Evolutionary conservation across 441 rosid species (phyloP), one percentile per base, ranked within the genome.

Genomic region (Aquilaria agallochum): DNA sequence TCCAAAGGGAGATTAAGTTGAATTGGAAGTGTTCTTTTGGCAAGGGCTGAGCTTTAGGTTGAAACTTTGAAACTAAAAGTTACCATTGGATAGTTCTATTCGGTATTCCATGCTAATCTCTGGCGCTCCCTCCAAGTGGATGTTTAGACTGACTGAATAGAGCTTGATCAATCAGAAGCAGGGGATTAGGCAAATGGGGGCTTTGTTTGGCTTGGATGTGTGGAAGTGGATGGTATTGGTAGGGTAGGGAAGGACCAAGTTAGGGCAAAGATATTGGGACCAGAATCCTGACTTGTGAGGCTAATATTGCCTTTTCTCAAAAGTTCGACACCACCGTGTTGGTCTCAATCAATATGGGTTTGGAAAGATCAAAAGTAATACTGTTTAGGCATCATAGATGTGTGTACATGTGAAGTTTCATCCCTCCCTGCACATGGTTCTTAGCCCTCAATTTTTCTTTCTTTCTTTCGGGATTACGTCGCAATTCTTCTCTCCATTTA

Each of bases 301-400:
- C 59, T 36, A 13, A 20, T 27, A 3, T 40, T 45, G 10, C 63
- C 36, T 69, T 67, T 32, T 13, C 54, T 10, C 10, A 31, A 74
- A 72, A 68, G 74, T 56, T 58, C 27, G 66, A 55, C 58, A 32
- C 11, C 5, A 7, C 62, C 53, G 74, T 56, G 68, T 71, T 60
- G 70, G 74, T 63, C 78, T 61, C 33, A 56, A 69, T 78, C 75
- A 59, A 53, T 49, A 30, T 36, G 52, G 20, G 33, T 49, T 44
- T 63, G 56, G 55, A 66, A 63, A 63, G 71, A 55, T 36, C 59
- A 58, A 54, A 56, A 64, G 42, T 61, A 9, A 0, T 9, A 11
- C 58, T 11, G 71, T 60, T 64, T 15, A 68, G 67, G 64, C 55
- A 63, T 54, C 15, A 42, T 68, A 69, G 54, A 55, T 51, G 56